Evolutionary conservation across 768 basidiomycete species (phyloP).

Genomic region (Pleurotus tuoliensis): DNA sequence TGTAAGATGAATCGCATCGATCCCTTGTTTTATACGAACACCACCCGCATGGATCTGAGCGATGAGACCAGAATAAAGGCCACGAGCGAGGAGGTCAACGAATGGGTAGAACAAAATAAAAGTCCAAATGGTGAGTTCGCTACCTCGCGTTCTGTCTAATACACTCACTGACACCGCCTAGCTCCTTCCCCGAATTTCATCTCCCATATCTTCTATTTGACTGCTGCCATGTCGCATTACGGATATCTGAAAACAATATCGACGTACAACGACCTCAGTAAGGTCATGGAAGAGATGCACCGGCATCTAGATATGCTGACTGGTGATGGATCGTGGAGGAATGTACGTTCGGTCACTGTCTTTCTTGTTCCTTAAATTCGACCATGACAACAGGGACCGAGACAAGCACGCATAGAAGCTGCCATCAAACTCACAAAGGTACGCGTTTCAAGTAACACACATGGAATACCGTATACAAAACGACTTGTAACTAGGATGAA

Average conservation of each 20-base stretch:
- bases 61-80: conserved; percentile 96
- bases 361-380: background rate
- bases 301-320: conserved; percentile 73
- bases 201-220: conserved; percentile 90
- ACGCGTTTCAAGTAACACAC: background rate
- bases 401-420: conserved; percentile 74
- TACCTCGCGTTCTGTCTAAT: background rate
- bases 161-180: conserved; percentile 17
- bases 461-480: background rate
- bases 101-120: conserved; percentile 59
- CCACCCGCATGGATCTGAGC: conserved; percentile 65
- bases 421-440: conserved; percentile 79
- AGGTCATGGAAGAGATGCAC: conserved; percentile 74
- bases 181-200: conserved; percentile 86
- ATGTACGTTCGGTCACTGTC: conserved; percentile 42
- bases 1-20: conserved; percentile 89
- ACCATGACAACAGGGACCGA: conserved; percentile 44
- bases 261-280: conserved; percentile 66
- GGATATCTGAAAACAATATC: conserved; percentile 82
- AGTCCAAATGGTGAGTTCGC: conserved; percentile 35
- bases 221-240: conserved; percentile 84
- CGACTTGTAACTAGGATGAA: conserved; percentile 46
- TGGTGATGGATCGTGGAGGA: conserved; percentile 79
- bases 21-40: conserved; percentile 70
- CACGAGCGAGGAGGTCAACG: conserved; percentile 78